Conservation (phyloP, 352 stramenopile species). For the Phytopythium litorale region DNA sequence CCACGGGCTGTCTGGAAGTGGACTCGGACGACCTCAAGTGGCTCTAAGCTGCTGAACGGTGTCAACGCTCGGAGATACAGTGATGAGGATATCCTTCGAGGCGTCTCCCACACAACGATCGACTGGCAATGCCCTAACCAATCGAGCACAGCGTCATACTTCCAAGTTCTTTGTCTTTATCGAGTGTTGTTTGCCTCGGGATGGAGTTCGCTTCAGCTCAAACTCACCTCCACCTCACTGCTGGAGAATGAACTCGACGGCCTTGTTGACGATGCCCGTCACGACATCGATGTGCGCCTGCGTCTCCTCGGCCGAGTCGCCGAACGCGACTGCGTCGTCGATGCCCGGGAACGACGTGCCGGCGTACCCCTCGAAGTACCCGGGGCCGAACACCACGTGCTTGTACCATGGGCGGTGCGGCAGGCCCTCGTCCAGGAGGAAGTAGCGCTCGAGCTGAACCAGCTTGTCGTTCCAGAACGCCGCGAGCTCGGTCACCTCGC, state of each 20-base stretch:
- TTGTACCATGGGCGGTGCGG: conserved; percentile 40
- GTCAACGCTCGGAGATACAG: no score
- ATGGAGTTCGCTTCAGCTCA: background rate
- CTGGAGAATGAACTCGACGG: conserved; percentile 14
- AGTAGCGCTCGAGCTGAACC: conserved; percentile 20
- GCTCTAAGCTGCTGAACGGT: conserved; percentile 2
- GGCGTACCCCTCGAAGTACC: conserved; percentile 25
- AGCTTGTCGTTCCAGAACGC: conserved; percentile 26
- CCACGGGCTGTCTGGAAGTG: conserved; percentile 17
- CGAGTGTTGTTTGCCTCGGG: no score
- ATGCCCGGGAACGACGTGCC: conserved; percentile 27
- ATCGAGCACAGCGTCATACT: no score
- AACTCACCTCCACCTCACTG: background rate
- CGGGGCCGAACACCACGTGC: conserved; percentile 32
- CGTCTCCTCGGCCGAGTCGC: conserved; percentile 11
- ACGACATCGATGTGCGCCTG: conserved; percentile 24
- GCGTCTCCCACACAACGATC: no score
- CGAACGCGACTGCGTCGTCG: conserved; percentile 19
- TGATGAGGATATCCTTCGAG: no score
- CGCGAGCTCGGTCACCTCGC: background rate
- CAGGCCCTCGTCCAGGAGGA: conserved; percentile 21
- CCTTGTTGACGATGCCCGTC: conserved; percentile 11
- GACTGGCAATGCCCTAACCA: no score
- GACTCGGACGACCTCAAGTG: conserved; percentile 26
- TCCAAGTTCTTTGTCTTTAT: background rate